Base-by-base conservation (phyloP, 441 rosid genomes). In the Syzygium syzygioides region DNA sequence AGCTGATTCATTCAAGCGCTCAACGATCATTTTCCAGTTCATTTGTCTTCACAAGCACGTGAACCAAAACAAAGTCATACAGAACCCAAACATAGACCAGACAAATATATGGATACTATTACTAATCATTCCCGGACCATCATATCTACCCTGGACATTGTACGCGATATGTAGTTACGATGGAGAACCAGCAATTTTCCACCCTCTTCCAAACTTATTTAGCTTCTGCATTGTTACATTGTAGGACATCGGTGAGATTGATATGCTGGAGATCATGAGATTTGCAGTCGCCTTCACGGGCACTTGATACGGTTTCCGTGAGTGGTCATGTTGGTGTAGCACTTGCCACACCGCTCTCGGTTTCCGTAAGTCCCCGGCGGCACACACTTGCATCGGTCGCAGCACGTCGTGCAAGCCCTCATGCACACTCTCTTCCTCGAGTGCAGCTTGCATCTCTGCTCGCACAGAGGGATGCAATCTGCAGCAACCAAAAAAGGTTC, bases 281-380 rank as follows among this genome's bases (percentile, higher is more conserved):
- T 30, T 30, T 30, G 23, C 11, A 4, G 37, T 64, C 15, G 71
- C 71, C 71, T 84, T 84, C 55, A 84, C 19, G 86, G 86, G 86
- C 86, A 84, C 86, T 84, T 84, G 86, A 48, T 84, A 2, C 86
- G 86, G 56, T n/a, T 48, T 15, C 86, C 86, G 57, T 84, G 86
- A 28, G 86, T 84, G 86, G 86, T 84, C 86, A 84, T 84, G 57
- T 52, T 34, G 7, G 86, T 84, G 86, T 84, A 84, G 86, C 86
- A 84, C 57, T 84, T 84, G 86, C 86, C 86, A 55, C 86, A 84
- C 56, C 19, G 19, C 57, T 84, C 86, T n/a, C 86, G 86, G 86
- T 84, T 84, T n/a, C 86, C 86, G 34, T 84, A 84, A n/a, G 86
- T 84, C 86, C 86, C 86, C 32, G 86, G 86, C 14, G 86, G 86